phyloP scores from a whole-genome alignment of 208 protist species.

The Herpetomonas samuelpessoai region DNA sequence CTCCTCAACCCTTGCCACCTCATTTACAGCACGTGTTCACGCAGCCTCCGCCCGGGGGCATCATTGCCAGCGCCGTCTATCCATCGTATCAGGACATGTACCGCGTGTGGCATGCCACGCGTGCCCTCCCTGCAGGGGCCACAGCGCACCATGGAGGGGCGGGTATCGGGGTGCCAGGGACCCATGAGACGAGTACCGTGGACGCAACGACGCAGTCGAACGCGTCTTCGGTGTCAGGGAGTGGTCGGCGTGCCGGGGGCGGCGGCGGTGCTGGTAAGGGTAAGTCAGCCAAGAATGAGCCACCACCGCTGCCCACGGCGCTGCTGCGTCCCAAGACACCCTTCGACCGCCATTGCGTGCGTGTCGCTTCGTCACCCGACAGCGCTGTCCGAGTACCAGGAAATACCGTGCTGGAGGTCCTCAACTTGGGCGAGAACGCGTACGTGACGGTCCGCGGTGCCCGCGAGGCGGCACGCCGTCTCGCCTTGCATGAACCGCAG shows the following conservation, averaged over 20 bases:
- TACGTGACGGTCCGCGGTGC: constrained; percentile 54
- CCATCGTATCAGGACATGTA: constrained; percentile 82
- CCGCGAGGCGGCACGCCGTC: constrained; percentile 55
- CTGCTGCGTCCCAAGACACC: constrained; percentile 31
- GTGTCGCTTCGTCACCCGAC: constrained; percentile 37
- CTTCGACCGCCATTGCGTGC: constrained; percentile 82
- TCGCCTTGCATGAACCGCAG: constrained; percentile 60
- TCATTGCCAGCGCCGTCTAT: constrained; percentile 23
- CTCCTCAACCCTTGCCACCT: too few relatives aligned
- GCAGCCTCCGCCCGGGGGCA: not conserved
- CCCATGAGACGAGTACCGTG: constrained; percentile 21
- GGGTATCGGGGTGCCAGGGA: too few relatives aligned
- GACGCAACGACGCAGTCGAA: constrained; percentile 11
- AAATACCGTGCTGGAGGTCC: constrained; percentile 80
- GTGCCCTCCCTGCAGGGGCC: constrained; percentile 3
- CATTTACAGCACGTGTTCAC: too few relatives aligned
- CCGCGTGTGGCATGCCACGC: constrained; percentile 33
- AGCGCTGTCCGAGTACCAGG: constrained; percentile 62
- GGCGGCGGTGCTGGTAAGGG: not conserved
- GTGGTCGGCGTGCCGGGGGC: not conserved
- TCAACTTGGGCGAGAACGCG: constrained; percentile 76
- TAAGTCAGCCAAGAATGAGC: not conserved
- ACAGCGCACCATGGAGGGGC: too few relatives aligned
- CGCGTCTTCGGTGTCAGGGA: not conserved
- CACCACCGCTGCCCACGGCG: not conserved